A percentile compares a stretch with the other conserved stretches of the same genome.
Conservation (phyloP, 208 protist species). For the Leishmania braziliensis region DNA sequence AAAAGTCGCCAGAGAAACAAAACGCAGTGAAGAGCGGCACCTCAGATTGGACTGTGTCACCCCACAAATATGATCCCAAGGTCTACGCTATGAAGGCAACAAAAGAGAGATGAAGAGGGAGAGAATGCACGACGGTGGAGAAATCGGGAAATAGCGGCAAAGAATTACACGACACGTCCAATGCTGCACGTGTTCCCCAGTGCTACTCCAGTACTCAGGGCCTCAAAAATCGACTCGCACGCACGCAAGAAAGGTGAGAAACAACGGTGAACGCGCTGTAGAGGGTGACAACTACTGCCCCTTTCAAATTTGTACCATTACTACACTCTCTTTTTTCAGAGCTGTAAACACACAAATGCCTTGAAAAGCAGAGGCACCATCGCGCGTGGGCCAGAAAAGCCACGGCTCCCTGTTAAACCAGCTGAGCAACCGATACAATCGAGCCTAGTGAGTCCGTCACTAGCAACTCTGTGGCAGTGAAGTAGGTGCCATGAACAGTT, state of each 20-base stretch:
- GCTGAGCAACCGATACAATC: constrained; percentile 47
- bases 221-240: neutral
- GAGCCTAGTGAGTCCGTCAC: constrained; percentile 81
- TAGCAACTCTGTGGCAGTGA: constrained; percentile 74
- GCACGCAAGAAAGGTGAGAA: neutral
- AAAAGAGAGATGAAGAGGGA: neutral
- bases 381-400: neutral
- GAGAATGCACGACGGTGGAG: neutral
- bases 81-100: too few relatives aligned
- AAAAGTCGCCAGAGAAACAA: neutral
- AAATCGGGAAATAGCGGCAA: too few relatives aligned
- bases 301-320: neutral
- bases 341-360: neutral
- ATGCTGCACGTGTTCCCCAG: too few relatives aligned
- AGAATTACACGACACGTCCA: neutral
- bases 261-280: neutral
- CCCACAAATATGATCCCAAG: neutral
- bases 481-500: constrained; percentile 75
- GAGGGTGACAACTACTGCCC: neutral
- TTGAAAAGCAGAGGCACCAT: neutral
- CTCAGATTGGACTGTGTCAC: neutral
- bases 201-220: neutral
- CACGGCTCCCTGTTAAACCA: neutral
- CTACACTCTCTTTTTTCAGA: neutral
- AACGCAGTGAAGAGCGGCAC: neutral